Percentiles rank a stretch among this genome's conserved stretches.
Conservation (phyloP, 139 green algal genomes). For the Chlamydomonas sphaeroides region DNA sequence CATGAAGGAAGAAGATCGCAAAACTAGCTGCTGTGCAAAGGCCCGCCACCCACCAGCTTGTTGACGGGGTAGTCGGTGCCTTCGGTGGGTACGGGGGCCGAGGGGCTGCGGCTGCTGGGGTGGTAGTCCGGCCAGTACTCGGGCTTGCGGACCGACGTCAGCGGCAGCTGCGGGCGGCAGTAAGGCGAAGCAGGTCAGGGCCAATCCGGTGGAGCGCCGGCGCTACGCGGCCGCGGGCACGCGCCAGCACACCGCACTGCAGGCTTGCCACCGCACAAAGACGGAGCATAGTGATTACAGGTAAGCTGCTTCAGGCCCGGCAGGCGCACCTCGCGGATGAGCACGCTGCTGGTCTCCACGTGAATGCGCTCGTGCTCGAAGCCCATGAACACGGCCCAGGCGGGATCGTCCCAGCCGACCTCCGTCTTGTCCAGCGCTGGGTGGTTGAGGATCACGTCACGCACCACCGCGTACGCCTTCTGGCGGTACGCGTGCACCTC, state of each 20-base stretch:
- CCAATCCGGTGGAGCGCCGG: too few relatives aligned
- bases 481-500: slow-evolving; percentile 58
- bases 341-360: slow-evolving; percentile 75
- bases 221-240: too few relatives aligned
- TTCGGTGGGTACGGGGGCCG: slow-evolving; percentile 46
- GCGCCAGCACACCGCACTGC: too few relatives aligned
- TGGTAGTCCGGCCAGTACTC: slow-evolving; percentile 82
- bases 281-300: too few relatives aligned
- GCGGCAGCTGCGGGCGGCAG: slow-evolving; percentile 64
- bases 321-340: slow-evolving; percentile 80
- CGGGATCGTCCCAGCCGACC: slow-evolving; percentile 50
- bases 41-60: slow-evolving; percentile 28
- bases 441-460: slow-evolving; percentile 61
- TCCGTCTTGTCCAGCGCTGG: slow-evolving; percentile 56
- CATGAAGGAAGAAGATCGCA: too few relatives aligned
- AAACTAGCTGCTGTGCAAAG: too few relatives aligned
- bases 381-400: slow-evolving; percentile 83
- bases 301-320: too few relatives aligned
- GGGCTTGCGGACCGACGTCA: slow-evolving; percentile 66
- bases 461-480: slow-evolving; percentile 52
- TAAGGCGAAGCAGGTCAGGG: too few relatives aligned
- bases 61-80: slow-evolving; percentile 65
- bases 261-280: too few relatives aligned
- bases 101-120: slow-evolving; percentile 41
- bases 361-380: slow-evolving; percentile 90